phyloP scores from a whole-genome alignment of 1,284 basidiomycete species.

The Pseudozyma tsukubaensis region DNA sequence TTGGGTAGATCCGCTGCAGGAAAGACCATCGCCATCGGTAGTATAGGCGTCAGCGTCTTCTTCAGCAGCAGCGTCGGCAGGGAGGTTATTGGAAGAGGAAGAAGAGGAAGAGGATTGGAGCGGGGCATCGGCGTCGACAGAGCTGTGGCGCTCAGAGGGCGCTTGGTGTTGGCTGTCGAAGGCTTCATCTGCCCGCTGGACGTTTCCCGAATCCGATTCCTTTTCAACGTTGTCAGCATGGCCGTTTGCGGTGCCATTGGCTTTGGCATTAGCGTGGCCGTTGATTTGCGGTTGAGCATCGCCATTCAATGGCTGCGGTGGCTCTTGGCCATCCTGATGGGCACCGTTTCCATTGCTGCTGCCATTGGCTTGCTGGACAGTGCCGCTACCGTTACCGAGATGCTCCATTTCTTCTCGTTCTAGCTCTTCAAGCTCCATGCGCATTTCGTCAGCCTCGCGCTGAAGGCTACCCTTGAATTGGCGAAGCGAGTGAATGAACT shows the following conservation, averaged over 20 bases:
- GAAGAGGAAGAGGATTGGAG: slow-evolving; percentile 7
- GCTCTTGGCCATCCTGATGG: slow-evolving; percentile 6
- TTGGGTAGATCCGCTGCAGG: slow-evolving; percentile 46
- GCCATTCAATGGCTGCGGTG: background rate
- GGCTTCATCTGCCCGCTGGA: slow-evolving; percentile 53
- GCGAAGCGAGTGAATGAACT: slow-evolving; percentile 58
- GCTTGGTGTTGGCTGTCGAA: slow-evolving; percentile 13
- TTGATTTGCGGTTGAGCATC: background rate
- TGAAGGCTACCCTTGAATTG: slow-evolving; percentile 64
- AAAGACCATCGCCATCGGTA: slow-evolving; percentile 20
- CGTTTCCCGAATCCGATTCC: slow-evolving; percentile 45
- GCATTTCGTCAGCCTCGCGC: slow-evolving; percentile 61
- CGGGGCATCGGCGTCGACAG: slow-evolving; percentile 45
- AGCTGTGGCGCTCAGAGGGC: slow-evolving; percentile 12
- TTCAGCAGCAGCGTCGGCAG: background rate
- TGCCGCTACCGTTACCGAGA: slow-evolving; percentile 12
- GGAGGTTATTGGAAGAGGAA: background rate
- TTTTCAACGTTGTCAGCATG: too few relatives aligned
- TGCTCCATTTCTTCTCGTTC: slow-evolving; percentile 51
- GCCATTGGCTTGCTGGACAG: slow-evolving; percentile 4
- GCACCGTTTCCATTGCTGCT: slow-evolving; percentile 16
- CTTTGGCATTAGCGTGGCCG: slow-evolving; percentile 5
- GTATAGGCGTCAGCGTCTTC: background rate
- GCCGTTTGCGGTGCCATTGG: background rate
- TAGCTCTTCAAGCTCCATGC: slow-evolving; percentile 50